Evolutionary conservation across 441 rosid species (phyloP).

Genomic region (Aquilaria agallochum): DNA sequence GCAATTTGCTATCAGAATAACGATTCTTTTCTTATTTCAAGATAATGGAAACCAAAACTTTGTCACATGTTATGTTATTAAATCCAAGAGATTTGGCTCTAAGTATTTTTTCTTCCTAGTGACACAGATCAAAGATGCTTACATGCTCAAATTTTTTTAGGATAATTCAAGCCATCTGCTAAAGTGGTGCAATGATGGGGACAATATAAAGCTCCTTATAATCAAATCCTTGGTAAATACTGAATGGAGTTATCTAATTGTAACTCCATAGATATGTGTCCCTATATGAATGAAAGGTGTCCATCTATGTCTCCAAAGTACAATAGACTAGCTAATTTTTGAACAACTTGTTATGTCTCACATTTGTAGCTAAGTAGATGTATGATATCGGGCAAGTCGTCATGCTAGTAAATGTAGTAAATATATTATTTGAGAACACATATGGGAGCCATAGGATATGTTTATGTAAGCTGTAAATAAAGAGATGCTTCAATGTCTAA

Average conservation of each 20-base stretch:
- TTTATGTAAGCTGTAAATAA: too few species aligned
- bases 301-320: conserved; percentile 94
- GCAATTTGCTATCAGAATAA: too few species aligned
- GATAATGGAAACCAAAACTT: background rate
- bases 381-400: too few species aligned
- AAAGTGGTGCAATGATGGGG: conserved; percentile 91
- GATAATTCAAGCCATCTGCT: conserved; percentile 75
- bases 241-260: conserved; percentile 92
- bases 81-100: too few species aligned
- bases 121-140: conserved; percentile 92
- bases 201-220: conserved; percentile 74
- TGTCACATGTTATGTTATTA: too few species aligned
- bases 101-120: conserved; percentile 1
- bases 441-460: too few species aligned
- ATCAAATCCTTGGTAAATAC: conserved; percentile 88
- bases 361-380: too few species aligned
- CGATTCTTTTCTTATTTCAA: background rate
- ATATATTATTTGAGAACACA: too few species aligned
- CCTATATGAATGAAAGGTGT: conserved; percentile 92
- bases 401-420: too few species aligned
- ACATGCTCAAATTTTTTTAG: conserved; percentile 76
- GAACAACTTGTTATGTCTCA: conserved; percentile 5
- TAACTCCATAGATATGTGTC: conserved; percentile 78
- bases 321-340: conserved; percentile 59
- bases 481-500: too few species aligned